A percentile compares a stretch with the other conserved stretches of the same genome.
Evolutionary conservation across 176 grass and related monocot species (phyloP).

Genomic region (Aegilops sharonensis): DNA sequence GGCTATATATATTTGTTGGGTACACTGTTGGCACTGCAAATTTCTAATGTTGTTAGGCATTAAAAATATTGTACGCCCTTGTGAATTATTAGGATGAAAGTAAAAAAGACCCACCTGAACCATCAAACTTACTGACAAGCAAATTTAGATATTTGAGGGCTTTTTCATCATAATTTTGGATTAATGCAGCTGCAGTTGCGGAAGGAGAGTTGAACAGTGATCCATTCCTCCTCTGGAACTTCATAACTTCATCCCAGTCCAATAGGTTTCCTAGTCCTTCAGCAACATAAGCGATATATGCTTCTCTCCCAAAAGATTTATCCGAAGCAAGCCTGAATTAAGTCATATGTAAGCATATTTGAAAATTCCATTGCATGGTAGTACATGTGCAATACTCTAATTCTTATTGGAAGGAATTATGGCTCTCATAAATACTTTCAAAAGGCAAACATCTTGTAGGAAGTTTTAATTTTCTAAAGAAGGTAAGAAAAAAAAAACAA

Average conservation of each 20-base stretch:
- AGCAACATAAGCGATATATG: slow-evolving; percentile 67
- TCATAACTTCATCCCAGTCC: slow-evolving; percentile 61
- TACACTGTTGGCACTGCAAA: slow-evolving; percentile 50
- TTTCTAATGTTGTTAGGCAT: neutral
- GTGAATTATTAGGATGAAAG: neutral
- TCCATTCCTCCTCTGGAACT: slow-evolving; percentile 54
- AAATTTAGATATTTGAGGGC: slow-evolving; percentile 46
- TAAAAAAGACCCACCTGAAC: slow-evolving; percentile 24
- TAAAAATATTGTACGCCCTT: neutral
- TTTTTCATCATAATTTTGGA: slow-evolving; percentile 37
- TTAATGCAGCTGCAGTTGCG: slow-evolving; percentile 40
- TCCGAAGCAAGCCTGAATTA: slow-evolving; percentile 1
- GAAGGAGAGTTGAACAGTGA: slow-evolving; percentile 39
- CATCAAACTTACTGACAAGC: slow-evolving; percentile 9
- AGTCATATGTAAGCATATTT: neutral
- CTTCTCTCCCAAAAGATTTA: slow-evolving; percentile 33
- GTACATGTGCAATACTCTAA: neutral
- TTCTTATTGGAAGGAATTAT: no score
- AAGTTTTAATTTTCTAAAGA: no score
- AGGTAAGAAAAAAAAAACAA: no score
- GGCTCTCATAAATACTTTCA: no score
- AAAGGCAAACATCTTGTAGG: no score
- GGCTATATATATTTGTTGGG: slow-evolving; percentile 42
- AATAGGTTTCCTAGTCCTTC: slow-evolving; percentile 60
- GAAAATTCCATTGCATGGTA: neutral